Evolutionary conservation across 139 green algal species (phyloP).

Genomic region (Chloropicon primus): DNA sequence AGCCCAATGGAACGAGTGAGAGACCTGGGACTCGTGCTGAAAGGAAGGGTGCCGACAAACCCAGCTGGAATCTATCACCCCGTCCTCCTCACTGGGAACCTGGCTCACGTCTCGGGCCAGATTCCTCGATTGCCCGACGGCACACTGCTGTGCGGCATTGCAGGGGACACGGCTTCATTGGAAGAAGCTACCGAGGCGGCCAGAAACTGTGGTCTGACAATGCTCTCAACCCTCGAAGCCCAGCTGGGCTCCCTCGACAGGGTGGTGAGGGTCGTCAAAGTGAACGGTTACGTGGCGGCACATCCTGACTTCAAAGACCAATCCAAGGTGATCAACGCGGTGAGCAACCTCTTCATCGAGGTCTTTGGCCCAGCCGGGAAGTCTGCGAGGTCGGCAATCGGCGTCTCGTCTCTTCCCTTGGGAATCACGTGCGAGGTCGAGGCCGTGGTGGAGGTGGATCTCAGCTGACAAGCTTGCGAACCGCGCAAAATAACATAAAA

Average conservation of each 20-base stretch:
- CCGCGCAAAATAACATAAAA: too few relatives aligned
- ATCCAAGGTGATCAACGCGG: conserved; percentile 1
- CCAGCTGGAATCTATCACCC: conserved; percentile 4
- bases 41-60: conserved; percentile 4
- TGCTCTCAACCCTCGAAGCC: background rate
- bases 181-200: conserved; percentile 1
- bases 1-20: conserved; percentile 1
- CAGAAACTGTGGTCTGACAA: background rate
- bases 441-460: conserved; percentile 8
- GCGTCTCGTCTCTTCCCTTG: background rate
- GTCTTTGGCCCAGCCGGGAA: conserved; percentile 10
- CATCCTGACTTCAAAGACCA: background rate
- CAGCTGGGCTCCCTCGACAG: conserved; percentile 5
- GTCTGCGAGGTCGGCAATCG: background rate
- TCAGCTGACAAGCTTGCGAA: background rate
- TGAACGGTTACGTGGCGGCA: conserved; percentile 5
- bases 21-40: conserved; percentile 2
- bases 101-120: conserved; percentile 5
- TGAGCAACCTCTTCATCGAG: conserved; percentile 12
- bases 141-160: background rate
- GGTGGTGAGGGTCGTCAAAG: conserved; percentile 2
- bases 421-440: conserved; percentile 9
- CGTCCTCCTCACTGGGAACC: conserved; percentile 4
- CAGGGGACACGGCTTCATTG: background rate
- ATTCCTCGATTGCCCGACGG: conserved; percentile 6